phyloP scores from a whole-genome alignment of 345 rosid genomes.

The Aquilaria yunnanensis region DNA sequence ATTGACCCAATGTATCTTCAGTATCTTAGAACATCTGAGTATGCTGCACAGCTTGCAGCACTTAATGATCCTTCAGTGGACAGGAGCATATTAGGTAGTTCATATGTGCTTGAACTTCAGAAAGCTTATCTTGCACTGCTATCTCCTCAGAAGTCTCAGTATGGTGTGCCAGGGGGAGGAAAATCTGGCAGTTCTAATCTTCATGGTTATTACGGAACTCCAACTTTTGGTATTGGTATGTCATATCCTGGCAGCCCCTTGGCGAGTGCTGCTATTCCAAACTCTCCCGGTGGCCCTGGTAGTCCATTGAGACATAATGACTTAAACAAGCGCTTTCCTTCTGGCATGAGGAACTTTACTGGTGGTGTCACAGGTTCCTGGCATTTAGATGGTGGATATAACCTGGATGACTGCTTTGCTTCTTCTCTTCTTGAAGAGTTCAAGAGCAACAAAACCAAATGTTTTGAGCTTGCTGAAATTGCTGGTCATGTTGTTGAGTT shows the following conservation, averaged over 20 bases:
- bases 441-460: slow-evolving; percentile 52
- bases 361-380: slow-evolving; percentile 47
- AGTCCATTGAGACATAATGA: slow-evolving; percentile 50
- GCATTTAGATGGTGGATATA: slow-evolving; percentile 34
- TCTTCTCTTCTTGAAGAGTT: slow-evolving; percentile 67
- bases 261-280: slow-evolving; percentile 42
- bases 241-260: slow-evolving; percentile 54
- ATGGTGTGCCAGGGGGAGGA: slow-evolving; percentile 34
- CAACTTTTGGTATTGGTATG: slow-evolving; percentile 40
- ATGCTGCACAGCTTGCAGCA: slow-evolving; percentile 36
- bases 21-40: slow-evolving; percentile 38
- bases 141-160: slow-evolving; percentile 48
- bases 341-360: slow-evolving; percentile 37
- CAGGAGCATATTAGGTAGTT: slow-evolving; percentile 35
- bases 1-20: slow-evolving; percentile 54
- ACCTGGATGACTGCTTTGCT: slow-evolving; percentile 37
- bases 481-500: slow-evolving; percentile 61
- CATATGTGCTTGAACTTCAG: slow-evolving; percentile 48
- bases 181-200: slow-evolving; percentile 43
- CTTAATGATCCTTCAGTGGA: slow-evolving; percentile 37
- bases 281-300: slow-evolving; percentile 37
- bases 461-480: slow-evolving; percentile 54
- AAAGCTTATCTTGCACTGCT: slow-evolving; percentile 41
- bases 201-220: slow-evolving; percentile 48
- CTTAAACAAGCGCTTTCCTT: slow-evolving; percentile 35